Percentiles rank a stretch among this genome's conserved stretches.
These are phyloP conservation scores for Sugiyamaella xylanicola DNA, from an alignment of 1,139 yeast genomes.

Conservation along the genomic window DNA sequence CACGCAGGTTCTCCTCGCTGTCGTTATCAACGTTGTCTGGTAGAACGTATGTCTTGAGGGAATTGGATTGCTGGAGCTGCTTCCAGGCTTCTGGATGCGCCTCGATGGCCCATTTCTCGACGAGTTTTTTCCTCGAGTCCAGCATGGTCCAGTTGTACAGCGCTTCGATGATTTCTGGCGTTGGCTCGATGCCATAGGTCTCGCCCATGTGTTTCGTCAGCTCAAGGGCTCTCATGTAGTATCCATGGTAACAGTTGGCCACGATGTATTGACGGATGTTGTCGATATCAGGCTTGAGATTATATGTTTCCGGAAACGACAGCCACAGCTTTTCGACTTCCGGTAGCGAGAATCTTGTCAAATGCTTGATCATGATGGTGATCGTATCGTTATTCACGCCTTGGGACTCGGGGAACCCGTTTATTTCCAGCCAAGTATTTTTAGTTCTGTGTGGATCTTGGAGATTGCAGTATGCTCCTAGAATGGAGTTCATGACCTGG, in stretches of 20 bases:
- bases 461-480: slow-evolving; percentile 67
- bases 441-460: slow-evolving; percentile 63
- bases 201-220: slow-evolving; percentile 53
- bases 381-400: slow-evolving; percentile 66
- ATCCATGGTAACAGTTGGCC: slow-evolving; percentile 74
- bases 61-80: slow-evolving; percentile 45
- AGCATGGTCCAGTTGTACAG: slow-evolving; percentile 65
- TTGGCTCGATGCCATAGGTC: slow-evolving; percentile 53
- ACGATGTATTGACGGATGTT: slow-evolving; percentile 65
- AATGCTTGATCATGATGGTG: slow-evolving; percentile 70
- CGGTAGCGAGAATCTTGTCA: slow-evolving; percentile 57
- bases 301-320: slow-evolving; percentile 53
- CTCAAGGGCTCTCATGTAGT: slow-evolving; percentile 58
- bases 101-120: slow-evolving; percentile 57
- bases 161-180: slow-evolving; percentile 54
- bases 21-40: slow-evolving; percentile 37
- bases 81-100: slow-evolving; percentile 54
- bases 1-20: slow-evolving; percentile 30
- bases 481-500: slow-evolving; percentile 59
- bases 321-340: slow-evolving; percentile 69
- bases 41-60: slow-evolving; percentile 42
- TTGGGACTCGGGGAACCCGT: slow-evolving; percentile 52
- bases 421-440: slow-evolving; percentile 62
- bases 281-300: slow-evolving; percentile 56
- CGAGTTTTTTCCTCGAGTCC: slow-evolving; percentile 49